These are phyloP conservation scores for Irpex lacteus DNA, from an alignment of 1,284 basidiomycete species.

Conservation along the genomic window DNA sequence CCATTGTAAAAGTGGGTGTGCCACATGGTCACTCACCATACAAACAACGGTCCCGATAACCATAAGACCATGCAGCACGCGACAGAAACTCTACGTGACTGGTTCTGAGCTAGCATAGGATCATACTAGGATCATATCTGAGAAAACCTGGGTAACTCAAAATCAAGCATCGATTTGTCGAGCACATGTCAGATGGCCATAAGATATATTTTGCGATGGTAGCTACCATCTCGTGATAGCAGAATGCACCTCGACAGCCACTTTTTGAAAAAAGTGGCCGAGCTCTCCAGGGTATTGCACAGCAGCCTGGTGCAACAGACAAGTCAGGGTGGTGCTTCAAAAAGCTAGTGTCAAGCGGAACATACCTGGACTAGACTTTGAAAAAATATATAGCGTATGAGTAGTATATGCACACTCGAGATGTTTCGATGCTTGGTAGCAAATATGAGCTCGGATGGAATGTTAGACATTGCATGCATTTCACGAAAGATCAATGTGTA, in stretches of 20 bases:
- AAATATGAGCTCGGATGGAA: no score
- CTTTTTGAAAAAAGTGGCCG: neutral
- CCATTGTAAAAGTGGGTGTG: neutral
- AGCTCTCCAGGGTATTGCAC: neutral
- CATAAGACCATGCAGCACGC: neutral
- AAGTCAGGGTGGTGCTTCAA: no score
- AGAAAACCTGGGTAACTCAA: neutral
- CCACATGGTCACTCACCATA: neutral
- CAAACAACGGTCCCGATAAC: neutral
- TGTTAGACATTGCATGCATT: neutral
- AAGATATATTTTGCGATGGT: neutral
- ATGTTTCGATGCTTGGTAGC: no score
- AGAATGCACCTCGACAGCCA: neutral
- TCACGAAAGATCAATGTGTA: neutral
- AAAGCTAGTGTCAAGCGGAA: no score
- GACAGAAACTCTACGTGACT: neutral
- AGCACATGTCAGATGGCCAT: neutral
- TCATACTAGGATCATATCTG: neutral
- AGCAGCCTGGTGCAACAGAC: no score
- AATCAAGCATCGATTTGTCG: neutral
- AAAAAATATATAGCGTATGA: no score
- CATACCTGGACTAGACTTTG: no score
- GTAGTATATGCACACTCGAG: no score
- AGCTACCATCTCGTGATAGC: neutral
- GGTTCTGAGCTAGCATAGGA: neutral